Conservation (phyloP, 1,139 yeast species). For the Protomyces inundatus region DNA sequence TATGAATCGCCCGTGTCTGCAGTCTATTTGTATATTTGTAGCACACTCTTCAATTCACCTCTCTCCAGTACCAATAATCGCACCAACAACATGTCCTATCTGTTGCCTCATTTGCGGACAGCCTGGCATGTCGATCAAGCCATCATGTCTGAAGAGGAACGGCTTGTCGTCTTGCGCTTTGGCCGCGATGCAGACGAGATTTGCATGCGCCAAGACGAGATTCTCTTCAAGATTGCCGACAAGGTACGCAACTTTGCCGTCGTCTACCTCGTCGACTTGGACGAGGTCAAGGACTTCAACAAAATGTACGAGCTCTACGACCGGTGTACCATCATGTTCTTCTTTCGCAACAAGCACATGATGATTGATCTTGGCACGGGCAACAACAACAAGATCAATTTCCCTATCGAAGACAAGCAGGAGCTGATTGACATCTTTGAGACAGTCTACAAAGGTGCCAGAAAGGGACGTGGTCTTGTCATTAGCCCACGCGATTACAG, state of each 20-base stretch:
- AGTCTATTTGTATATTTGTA: too few relatives aligned
- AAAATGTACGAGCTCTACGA: slow-evolving; percentile 32
- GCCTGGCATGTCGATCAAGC: slow-evolving; percentile 99
- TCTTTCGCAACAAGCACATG: slow-evolving; percentile 66
- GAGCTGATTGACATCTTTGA: slow-evolving; percentile 89
- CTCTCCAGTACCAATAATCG: too few relatives aligned
- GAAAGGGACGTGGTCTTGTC: slow-evolving; percentile 88
- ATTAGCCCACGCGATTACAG: slow-evolving; percentile 60
- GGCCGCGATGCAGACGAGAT: slow-evolving; percentile 71
- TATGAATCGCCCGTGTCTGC: too few relatives aligned
- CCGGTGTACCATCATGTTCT: slow-evolving; percentile 4
- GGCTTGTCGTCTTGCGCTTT: slow-evolving; percentile 80
- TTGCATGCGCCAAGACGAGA: slow-evolving; percentile 87
- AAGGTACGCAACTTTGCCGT: slow-evolving; percentile 83
- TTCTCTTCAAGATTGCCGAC: slow-evolving; percentile 71
- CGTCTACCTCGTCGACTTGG: slow-evolving; percentile 74
- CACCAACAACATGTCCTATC: slow-evolving; percentile 35
- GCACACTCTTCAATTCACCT: too few relatives aligned
- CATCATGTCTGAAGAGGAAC: slow-evolving; percentile 73
- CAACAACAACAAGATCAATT: slow-evolving; percentile 87
- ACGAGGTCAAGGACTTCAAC: slow-evolving; percentile 85
- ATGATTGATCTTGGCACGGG: slow-evolving; percentile 93
- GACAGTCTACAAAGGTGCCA: slow-evolving; percentile 83
- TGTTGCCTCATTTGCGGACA: slow-evolving; percentile 76
- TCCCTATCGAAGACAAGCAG: slow-evolving; percentile 70